These are phyloP conservation scores for Aspergillus pseudotamarii DNA, from an alignment of 2,329 filamentous ascomycete genomes.

Conservation along the genomic window DNA sequence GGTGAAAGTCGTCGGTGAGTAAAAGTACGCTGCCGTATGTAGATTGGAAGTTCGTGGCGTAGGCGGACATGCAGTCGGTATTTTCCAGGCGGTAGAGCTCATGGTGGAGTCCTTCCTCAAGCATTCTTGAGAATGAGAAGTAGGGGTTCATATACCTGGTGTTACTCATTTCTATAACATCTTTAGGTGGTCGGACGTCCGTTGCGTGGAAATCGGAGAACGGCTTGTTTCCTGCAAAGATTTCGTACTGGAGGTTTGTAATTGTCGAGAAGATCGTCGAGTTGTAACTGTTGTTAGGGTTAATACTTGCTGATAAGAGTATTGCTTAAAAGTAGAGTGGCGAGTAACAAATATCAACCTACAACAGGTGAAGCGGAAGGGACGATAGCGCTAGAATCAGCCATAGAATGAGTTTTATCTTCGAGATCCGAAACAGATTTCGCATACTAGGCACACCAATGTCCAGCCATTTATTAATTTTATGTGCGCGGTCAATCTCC, in stretches of 20 bases:
- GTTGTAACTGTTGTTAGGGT: not conserved
- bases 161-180: not conserved
- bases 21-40: conserved; percentile 5
- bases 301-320: not conserved
- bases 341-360: not conserved
- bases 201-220: not conserved
- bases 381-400: not conserved
- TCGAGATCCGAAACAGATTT: not conserved
- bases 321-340: not conserved
- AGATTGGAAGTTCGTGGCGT: not conserved
- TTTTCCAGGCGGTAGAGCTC: not conserved
- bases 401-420: not conserved
- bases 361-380: conserved; percentile 12
- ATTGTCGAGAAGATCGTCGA: not conserved
- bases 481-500: conserved; percentile 10
- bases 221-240: conserved; percentile 1
- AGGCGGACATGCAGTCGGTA: conserved; percentile 7
- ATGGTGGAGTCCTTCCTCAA: not conserved
- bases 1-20: conserved; percentile 1
- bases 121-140: not conserved
- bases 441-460: conserved; percentile 9
- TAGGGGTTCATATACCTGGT: not conserved
- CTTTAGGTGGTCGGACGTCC: not conserved
- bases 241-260: not conserved
- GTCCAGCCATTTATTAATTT: conserved; percentile 5